phyloP scores from a whole-genome alignment of 805 yeast genomes.

The Yarrowia alimentaria region DNA sequence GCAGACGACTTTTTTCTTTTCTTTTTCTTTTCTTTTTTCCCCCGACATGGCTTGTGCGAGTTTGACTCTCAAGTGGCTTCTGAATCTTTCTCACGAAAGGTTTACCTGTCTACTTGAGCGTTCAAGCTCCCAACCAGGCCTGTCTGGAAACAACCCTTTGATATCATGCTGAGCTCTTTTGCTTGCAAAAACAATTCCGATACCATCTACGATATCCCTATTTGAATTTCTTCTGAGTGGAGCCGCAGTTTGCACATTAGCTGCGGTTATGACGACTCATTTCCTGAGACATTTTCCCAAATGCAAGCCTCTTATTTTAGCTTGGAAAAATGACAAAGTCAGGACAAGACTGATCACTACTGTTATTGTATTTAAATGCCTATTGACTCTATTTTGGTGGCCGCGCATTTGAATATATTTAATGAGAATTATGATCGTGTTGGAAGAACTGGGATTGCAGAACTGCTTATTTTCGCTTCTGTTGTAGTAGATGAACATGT shows the following conservation, averaged over 20 bases:
- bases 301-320: slow-evolving; percentile 19
- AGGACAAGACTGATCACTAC: slow-evolving; percentile 26
- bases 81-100: too few relatives aligned
- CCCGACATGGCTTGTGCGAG: too few relatives aligned
- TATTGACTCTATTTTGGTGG: slow-evolving; percentile 24
- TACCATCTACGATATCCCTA: slow-evolving; percentile 27
- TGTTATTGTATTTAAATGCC: slow-evolving; percentile 22
- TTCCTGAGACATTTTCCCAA: slow-evolving; percentile 26
- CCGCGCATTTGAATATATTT: slow-evolving; percentile 27
- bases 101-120: too few relatives aligned
- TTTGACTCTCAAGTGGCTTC: too few relatives aligned
- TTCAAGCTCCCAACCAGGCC: too few relatives aligned
- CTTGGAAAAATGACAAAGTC: too few relatives aligned
- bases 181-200: slow-evolving; percentile 11
- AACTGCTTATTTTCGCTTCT: slow-evolving; percentile 2
- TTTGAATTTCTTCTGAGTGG: slow-evolving; percentile 25
- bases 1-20: too few relatives aligned
- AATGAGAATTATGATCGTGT: slow-evolving; percentile 22
- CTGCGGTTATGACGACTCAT: slow-evolving; percentile 26
- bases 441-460: slow-evolving; percentile 26
- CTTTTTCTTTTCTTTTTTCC: slow-evolving; percentile 5
- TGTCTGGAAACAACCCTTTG: too few relatives aligned
- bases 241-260: too few relatives aligned
- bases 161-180: slow-evolving; percentile 20
- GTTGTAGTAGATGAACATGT: slow-evolving; percentile 21